Percentiles rank a stretch among this genome's conserved stretches.
Evolutionary conservation across 2,329 filamentous ascomycete genomes (phyloP).

Genomic region (Fusarium sp.): DNA sequence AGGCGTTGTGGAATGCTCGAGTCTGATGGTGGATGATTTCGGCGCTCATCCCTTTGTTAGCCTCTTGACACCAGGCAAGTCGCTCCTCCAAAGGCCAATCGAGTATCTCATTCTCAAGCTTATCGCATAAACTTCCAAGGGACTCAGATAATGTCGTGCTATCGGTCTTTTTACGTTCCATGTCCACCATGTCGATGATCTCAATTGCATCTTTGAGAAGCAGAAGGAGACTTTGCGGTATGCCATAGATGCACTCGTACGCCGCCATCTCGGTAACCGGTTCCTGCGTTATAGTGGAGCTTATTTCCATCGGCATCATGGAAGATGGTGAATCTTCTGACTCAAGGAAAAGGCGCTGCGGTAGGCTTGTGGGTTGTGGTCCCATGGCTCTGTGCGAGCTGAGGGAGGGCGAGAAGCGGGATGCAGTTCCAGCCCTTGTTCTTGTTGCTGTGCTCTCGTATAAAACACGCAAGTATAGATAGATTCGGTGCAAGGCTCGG

Average conservation of each 20-base stretch:
- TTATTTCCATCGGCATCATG: neutral
- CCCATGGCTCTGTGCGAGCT: neutral
- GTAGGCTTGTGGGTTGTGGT: neutral
- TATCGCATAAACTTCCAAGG: slow-evolving; percentile 7
- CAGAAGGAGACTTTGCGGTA: slow-evolving; percentile 7
- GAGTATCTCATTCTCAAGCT: slow-evolving; percentile 21
- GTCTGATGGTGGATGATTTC: slow-evolving; percentile 28
- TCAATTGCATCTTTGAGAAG: slow-evolving; percentile 19
- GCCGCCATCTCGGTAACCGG: neutral
- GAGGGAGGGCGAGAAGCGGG: neutral
- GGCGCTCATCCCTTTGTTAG: slow-evolving; percentile 9
- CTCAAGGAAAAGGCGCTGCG: neutral
- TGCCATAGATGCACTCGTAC: slow-evolving; percentile 25
- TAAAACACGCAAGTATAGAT: slow-evolving; percentile 42
- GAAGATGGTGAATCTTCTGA: neutral
- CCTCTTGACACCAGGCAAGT: neutral
- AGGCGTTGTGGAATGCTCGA: slow-evolving; percentile 41
- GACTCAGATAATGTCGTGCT: neutral
- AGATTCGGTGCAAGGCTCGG: slow-evolving; percentile 40
- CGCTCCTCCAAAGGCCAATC: slow-evolving; percentile 20
- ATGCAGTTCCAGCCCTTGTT: neutral
- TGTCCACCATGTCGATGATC: slow-evolving; percentile 18
- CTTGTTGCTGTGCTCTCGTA: slow-evolving; percentile 39
- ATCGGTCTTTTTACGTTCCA: neutral
- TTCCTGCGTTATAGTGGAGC: neutral